Evolutionary conservation across 345 rosid species (phyloP).

Genomic region (Schrenkiella parvula): DNA sequence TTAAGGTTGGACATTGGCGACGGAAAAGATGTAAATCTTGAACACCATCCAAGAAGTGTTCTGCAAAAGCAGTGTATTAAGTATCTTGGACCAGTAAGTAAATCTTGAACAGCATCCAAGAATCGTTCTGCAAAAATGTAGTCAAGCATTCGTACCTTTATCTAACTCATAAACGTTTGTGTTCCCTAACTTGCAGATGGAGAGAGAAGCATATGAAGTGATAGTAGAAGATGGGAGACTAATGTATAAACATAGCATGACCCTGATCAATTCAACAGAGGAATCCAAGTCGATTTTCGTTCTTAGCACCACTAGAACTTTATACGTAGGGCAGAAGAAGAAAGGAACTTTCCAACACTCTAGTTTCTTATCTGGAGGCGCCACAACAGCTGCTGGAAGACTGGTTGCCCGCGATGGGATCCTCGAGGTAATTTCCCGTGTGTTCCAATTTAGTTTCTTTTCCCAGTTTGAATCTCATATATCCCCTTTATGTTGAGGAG

Average conservation of each 20-base stretch:
- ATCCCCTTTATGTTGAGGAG: not conserved
- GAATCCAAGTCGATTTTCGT: constrained; percentile 66
- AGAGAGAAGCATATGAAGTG: constrained; percentile 63
- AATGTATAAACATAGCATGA: constrained; percentile 42
- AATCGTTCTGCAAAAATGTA: not conserved
- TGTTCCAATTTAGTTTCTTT: not conserved
- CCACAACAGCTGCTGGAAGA: constrained; percentile 66
- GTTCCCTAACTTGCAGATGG: constrained; percentile 41
- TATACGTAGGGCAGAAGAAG: constrained; percentile 63
- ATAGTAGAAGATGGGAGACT: constrained; percentile 56
- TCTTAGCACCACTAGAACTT: constrained; percentile 55
- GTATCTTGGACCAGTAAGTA: constrained; percentile 78
- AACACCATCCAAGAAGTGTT: constrained; percentile 39
- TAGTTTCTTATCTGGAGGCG: constrained; percentile 67
- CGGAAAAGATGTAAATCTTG: constrained; percentile 60
- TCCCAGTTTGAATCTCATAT: not conserved
- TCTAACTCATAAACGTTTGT: not conserved
- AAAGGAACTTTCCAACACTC: constrained; percentile 63
- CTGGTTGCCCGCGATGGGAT: constrained; percentile 51
- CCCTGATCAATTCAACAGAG: constrained; percentile 37
- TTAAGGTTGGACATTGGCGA: constrained; percentile 76
- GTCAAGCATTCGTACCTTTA: not conserved
- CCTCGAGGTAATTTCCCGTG: constrained; percentile 40
- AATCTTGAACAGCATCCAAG: too few relatives aligned
- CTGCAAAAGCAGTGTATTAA: constrained; percentile 56